phyloP scores from a whole-genome alignment of 352 stramenopile genomes.

The Phytophthora aleatoria region DNA sequence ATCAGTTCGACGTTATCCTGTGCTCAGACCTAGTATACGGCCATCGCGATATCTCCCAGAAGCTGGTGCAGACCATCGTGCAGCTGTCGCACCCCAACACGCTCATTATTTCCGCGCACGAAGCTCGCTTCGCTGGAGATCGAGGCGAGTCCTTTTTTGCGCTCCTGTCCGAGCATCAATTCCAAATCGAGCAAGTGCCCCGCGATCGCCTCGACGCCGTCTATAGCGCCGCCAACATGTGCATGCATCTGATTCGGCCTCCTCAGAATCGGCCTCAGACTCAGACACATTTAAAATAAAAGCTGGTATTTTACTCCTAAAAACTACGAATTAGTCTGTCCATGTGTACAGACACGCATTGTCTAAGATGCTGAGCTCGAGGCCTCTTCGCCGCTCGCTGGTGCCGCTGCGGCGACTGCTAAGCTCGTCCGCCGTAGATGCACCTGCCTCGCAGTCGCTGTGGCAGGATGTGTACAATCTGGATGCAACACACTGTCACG shows the following conservation, averaged over 20 bases:
- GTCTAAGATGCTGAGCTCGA: constrained; percentile 19
- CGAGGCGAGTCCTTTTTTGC: constrained; percentile 56
- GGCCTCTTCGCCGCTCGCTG: constrained; percentile 13
- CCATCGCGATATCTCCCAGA: constrained; percentile 45
- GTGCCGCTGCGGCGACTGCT: constrained; percentile 10
- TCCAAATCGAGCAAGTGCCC: constrained; percentile 39
- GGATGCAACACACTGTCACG: constrained; percentile 60
- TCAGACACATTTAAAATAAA: neutral
- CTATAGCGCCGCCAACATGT: constrained; percentile 52
- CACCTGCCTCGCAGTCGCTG: constrained; percentile 11
- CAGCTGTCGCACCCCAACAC: constrained; percentile 40
- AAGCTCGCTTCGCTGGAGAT: constrained; percentile 62
- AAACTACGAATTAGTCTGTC: constrained; percentile 1
- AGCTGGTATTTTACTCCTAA: constrained; percentile 7
- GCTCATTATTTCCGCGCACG: constrained; percentile 50
- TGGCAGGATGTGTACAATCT: constrained; percentile 52
- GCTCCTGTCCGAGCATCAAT: constrained; percentile 31
- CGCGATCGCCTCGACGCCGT: constrained; percentile 39
- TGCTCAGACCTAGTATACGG: constrained; percentile 67
- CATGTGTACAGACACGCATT: constrained; percentile 14
- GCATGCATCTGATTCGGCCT: constrained; percentile 48
- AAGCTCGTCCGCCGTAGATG: constrained; percentile 5
- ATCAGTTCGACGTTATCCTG: constrained; percentile 55
- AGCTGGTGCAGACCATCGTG: constrained; percentile 50
- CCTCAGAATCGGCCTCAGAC: neutral